Base-by-base conservation (phyloP, 352 stramenopile species). In the Plasmopara viticola region DNA sequence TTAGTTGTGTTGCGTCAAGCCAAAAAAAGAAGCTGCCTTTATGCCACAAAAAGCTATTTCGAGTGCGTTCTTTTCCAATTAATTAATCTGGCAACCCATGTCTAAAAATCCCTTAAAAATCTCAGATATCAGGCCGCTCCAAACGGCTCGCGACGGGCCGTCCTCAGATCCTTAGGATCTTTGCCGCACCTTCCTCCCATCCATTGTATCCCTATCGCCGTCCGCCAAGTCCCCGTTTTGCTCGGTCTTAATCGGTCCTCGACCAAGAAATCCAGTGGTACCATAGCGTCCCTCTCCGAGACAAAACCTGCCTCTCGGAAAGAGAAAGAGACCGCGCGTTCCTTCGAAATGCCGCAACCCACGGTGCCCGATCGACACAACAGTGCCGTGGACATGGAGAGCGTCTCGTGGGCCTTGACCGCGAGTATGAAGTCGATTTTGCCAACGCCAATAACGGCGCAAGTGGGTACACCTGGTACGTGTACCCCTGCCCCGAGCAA, bases 401-500 rank as follows among this genome's bases (percentile, higher is more conserved):
- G 10, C 31, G 10, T 8, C 31, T 6, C 10, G 6, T 35, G 31
- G 31, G 10, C 31, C 0, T 35, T 12, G 7, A 35, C 31, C 31
- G 10, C 31, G 1, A 35, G 10, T 35, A 35, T 35, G 31, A 12
- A 35, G 10, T 12, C 31, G 10, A 5, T 35, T 2, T 12, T 35
- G 6, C 31, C 31, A 35, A 35, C 31, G 6, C 31, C 31, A 12
- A 35, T 35, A 35, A 12, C 1, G 2, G 9, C 12, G 13, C 9
- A 41, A 41, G 3, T 41, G 5, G 57, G 60, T 67, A 53, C n/a
- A 41, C 9, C 13, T 8, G 13, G 12, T n/a, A 18, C 44, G 20
- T 49, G 20, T 9, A 53, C 51, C 10, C 2, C 29, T 6, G 37
- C 58, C 38, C 28, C 17, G 2, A 59, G 39, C 17, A 64, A 68